These are phyloP conservation scores for Tilletia setariae DNA, from an alignment of 1,284 basidiomycete genomes.

Conservation along the genomic window DNA sequence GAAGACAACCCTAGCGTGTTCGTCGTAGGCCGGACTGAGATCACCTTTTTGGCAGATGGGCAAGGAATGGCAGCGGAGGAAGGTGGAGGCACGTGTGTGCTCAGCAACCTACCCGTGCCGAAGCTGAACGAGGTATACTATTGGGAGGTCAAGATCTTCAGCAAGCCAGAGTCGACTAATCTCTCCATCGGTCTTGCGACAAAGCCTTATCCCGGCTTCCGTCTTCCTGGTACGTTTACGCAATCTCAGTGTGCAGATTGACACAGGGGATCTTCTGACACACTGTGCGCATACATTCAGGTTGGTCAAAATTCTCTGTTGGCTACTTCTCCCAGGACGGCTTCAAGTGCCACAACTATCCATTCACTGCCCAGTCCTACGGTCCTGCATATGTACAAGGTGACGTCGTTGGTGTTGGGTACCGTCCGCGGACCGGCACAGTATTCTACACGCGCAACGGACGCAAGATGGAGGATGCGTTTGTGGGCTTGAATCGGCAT, in stretches of 20 bases:
- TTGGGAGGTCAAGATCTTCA: constrained; percentile 55
- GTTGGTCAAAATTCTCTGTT: constrained; percentile 82
- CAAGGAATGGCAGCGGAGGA: constrained; percentile 52
- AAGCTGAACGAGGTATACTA: constrained; percentile 55
- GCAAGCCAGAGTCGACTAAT: constrained; percentile 48
- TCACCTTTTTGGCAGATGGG: constrained; percentile 52
- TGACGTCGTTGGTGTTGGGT: constrained; percentile 53
- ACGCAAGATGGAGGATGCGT: constrained; percentile 50
- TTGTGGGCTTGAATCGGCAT: constrained; percentile 47
- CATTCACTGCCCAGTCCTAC: constrained; percentile 82
- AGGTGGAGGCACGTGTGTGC: constrained; percentile 50
- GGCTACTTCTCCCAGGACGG: constrained; percentile 89
- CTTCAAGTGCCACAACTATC: constrained; percentile 95
- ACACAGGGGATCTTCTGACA: not conserved
- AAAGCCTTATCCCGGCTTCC: constrained; percentile 52
- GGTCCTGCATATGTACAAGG: constrained; percentile 85
- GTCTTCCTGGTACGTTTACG: constrained; percentile 29
- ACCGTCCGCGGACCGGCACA: constrained; percentile 49
- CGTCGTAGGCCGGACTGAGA: constrained; percentile 51
- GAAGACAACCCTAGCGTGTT: constrained; percentile 50
- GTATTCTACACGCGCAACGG: constrained; percentile 54
- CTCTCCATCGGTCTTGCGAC: constrained; percentile 50
- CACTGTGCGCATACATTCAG: constrained; percentile 50
- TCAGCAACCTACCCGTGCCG: constrained; percentile 52
- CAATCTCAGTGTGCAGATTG: not conserved